A percentile compares a stretch with the other conserved stretches of the same genome.
These are phyloP conservation scores for Suillus americanus DNA, from an alignment of 768 basidiomycete species.

Conservation along the genomic window DNA sequence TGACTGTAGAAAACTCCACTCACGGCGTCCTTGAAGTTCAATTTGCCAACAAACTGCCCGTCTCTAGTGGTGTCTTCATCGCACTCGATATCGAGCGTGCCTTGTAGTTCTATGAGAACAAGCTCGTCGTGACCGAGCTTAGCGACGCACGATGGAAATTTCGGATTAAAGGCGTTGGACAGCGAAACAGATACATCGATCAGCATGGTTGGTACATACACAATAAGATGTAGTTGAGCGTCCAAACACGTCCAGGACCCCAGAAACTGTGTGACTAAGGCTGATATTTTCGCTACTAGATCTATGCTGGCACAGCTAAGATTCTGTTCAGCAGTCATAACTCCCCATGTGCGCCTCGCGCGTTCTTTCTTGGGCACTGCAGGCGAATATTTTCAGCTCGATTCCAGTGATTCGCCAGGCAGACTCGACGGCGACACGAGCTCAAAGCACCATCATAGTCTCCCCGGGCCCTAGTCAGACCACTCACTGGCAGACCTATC, in stretches of 20 bases:
- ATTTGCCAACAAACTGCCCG: conserved; percentile 75
- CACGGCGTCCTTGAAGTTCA: conserved; percentile 66
- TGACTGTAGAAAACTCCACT: conserved; percentile 21
- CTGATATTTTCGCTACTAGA: neutral
- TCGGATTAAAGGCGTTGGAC: conserved; percentile 32
- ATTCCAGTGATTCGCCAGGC: neutral
- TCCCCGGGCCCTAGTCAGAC: too few relatives aligned
- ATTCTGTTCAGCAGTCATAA: too few relatives aligned
- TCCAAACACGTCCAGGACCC: neutral
- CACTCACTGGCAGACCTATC: too few relatives aligned
- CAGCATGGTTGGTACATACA: conserved; percentile 58
- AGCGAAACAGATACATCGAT: conserved; percentile 53
- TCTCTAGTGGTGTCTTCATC: conserved; percentile 49
- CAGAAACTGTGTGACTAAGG: neutral
- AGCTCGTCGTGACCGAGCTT: conserved; percentile 77
- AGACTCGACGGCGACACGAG: neutral
- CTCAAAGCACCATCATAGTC: neutral
- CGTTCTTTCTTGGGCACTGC: neutral
- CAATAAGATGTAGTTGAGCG: neutral
- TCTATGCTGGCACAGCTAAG: too few relatives aligned
- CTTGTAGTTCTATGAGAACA: conserved; percentile 87
- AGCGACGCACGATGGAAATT: conserved; percentile 64
- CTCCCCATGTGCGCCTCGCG: neutral
- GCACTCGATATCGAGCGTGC: conserved; percentile 70
- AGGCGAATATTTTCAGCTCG: neutral